Conservation (phyloP, 2,329 filamentous ascomycete species). For the Ceratocystiopsis sp. region DNA sequence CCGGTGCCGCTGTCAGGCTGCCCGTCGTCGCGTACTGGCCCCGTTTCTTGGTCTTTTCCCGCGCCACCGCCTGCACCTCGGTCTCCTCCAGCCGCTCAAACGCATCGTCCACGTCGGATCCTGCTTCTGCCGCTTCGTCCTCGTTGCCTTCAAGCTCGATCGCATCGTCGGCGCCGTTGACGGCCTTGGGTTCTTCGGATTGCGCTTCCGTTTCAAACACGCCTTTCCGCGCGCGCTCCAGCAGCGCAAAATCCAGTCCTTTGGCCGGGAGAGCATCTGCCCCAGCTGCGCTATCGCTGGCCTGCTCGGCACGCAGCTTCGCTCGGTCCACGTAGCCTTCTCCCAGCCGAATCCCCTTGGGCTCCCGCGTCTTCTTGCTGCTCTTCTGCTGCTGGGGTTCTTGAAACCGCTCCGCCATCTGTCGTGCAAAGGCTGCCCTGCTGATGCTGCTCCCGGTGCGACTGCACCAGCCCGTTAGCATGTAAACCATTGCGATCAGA, state of each 20-base stretch:
- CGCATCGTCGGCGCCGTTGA: conserved; percentile 26
- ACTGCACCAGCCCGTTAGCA: conserved; percentile 20
- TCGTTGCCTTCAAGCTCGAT: conserved; percentile 13
- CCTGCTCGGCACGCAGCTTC: conserved; percentile 44
- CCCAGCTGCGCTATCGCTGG: conserved; percentile 62
- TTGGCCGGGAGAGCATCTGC: conserved; percentile 65
- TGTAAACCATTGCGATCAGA: background rate
- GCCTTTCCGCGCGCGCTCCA: conserved; percentile 50
- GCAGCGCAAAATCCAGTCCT: conserved; percentile 70
- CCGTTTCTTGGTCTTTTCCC: conserved; percentile 38
- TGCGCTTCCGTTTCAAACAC: conserved; percentile 21
- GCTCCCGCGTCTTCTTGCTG: conserved; percentile 56
- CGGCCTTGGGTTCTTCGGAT: conserved; percentile 13
- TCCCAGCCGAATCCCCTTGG: conserved; percentile 67
- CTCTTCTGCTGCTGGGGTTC: conserved; percentile 28
- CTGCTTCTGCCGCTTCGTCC: background rate
- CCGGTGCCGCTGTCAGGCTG: conserved; percentile 22
- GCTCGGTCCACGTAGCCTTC: conserved; percentile 74
- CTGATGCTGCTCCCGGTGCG: conserved; percentile 42
- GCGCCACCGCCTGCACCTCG: conserved; percentile 35
- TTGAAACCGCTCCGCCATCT: conserved; percentile 59
- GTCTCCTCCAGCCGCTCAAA: conserved; percentile 40
- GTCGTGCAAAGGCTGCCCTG: conserved; percentile 60
- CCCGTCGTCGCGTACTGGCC: conserved; percentile 39
- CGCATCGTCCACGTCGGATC: conserved; percentile 41